Evolutionary conservation across 495 filamentous ascomycete species (phyloP), one percentile per base, ranked within the genome.

Genomic region (Aspergillus steynii): DNA sequence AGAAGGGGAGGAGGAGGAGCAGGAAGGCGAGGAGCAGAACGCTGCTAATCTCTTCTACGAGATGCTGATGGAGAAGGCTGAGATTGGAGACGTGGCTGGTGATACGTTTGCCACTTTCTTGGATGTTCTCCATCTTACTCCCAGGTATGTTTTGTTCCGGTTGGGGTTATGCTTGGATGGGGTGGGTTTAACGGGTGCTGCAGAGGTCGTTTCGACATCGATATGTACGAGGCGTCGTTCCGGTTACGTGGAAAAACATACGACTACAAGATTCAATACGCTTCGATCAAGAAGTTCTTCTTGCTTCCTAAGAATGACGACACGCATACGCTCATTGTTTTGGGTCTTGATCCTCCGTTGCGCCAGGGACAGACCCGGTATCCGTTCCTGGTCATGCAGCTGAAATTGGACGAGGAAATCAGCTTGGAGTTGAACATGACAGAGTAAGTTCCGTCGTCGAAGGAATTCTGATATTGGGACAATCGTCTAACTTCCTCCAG

Each of bases 261-360:
- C 82, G 96, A 98, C 81, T 99, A 99, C 85, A 99, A 99, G 83
- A 97, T 99, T 62, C 92, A 96, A 77, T 99, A 96, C 72, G 90
- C 97, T 37, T 83, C 86, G 37, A 91, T 97, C 79, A 99, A 99
- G 80, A 98, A 98, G 75, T 98, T 98, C 74, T 96, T 99, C 85
- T 81, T 97, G 56, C 86, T 99, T 5, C 96, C 96, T 5, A 99
- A 98, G 78, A 93, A 95, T 8, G 96, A 99, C 75, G 96, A 99
- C 51, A 79, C 94, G 27, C 96, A 99, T 70, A 91, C 86, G 53
- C 89, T 99, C 76, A 93, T 98, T 63, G 93, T 93, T 59, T 88
- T 99, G 61, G 96, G 96, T 55, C 83, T 99, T 50, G 96, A 99
- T 68, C 96, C 96, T 27, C 96, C 96, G 27, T 84, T 99, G 52